Conservation (phyloP, 2,329 filamentous ascomycete genomes). For the Cryphonectria carpinicola region DNA sequence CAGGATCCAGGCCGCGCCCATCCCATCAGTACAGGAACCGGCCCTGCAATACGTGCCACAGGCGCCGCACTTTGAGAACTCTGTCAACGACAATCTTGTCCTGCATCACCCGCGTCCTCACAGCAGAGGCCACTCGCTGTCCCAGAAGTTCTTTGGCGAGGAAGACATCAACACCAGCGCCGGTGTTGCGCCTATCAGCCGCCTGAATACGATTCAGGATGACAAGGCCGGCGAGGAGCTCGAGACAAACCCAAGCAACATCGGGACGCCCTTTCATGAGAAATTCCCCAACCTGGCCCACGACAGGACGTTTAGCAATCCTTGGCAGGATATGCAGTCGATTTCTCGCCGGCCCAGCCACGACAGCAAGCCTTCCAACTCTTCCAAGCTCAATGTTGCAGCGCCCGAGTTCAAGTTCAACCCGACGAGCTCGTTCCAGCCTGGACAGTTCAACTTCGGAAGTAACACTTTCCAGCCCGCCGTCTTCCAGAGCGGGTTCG, state of each 20-base stretch:
- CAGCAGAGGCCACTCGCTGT: slow-evolving; percentile 71
- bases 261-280: slow-evolving; percentile 64
- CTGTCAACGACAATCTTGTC: slow-evolving; percentile 57
- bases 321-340: slow-evolving; percentile 61
- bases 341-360: slow-evolving; percentile 57
- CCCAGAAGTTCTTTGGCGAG: slow-evolving; percentile 67
- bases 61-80: slow-evolving; percentile 56
- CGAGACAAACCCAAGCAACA: slow-evolving; percentile 74
- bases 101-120: slow-evolving; percentile 76
- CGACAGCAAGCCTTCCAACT: slow-evolving; percentile 70
- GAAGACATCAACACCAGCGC: slow-evolving; percentile 48
- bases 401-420: slow-evolving; percentile 88
- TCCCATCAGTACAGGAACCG: slow-evolving; percentile 39
- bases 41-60: slow-evolving; percentile 53
- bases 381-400: slow-evolving; percentile 78
- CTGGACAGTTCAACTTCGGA: slow-evolving; percentile 55
- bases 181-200: slow-evolving; percentile 43
- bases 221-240: slow-evolving; percentile 66
- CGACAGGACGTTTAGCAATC: slow-evolving; percentile 63
- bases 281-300: slow-evolving; percentile 53
- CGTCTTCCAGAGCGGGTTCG: slow-evolving; percentile 47
- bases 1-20: slow-evolving; percentile 34
- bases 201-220: slow-evolving; percentile 46
- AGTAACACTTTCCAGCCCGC: slow-evolving; percentile 52
- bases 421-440: slow-evolving; percentile 55